Conservation (phyloP, 2,329 filamentous ascomycete species). For the Berkeleyomyces rouxiae region DNA sequence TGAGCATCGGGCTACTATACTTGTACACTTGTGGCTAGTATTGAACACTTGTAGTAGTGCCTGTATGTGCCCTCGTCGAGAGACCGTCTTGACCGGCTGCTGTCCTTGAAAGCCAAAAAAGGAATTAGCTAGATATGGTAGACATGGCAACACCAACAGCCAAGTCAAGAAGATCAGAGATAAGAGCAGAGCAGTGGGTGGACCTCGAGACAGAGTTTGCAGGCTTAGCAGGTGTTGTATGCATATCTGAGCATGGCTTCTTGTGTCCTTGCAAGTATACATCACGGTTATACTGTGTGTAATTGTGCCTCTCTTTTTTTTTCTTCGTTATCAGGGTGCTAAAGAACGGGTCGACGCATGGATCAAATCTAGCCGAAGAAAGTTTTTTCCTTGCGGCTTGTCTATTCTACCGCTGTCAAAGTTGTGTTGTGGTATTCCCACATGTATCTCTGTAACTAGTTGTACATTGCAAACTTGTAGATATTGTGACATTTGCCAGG, state of each 20-base stretch:
- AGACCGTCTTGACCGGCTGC: too few species aligned
- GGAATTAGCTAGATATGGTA: not conserved
- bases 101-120: not conserved
- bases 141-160: not conserved
- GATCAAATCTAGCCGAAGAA: not conserved
- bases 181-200: not conserved
- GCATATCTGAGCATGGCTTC: not conserved
- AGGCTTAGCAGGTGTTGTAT: not conserved
- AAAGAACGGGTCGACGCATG: not conserved
- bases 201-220: not conserved
- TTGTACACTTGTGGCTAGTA: too few species aligned
- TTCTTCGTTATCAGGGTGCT: not conserved
- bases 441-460: too few species aligned
- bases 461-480: not conserved
- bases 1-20: too few species aligned
- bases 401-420: not conserved
- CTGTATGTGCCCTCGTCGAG: too few species aligned
- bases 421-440: too few species aligned
- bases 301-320: not conserved
- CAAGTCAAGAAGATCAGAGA: not conserved
- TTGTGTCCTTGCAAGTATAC: not conserved
- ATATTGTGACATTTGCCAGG: not conserved
- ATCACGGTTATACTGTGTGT: not conserved
- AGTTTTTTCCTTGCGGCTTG: not conserved
- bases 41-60: too few species aligned